Evolutionary conservation across 2,329 filamentous ascomycete genomes (phyloP), one percentile per base, ranked within the genome.

Genomic region (Lasiodiplodia gonubiensis): DNA sequence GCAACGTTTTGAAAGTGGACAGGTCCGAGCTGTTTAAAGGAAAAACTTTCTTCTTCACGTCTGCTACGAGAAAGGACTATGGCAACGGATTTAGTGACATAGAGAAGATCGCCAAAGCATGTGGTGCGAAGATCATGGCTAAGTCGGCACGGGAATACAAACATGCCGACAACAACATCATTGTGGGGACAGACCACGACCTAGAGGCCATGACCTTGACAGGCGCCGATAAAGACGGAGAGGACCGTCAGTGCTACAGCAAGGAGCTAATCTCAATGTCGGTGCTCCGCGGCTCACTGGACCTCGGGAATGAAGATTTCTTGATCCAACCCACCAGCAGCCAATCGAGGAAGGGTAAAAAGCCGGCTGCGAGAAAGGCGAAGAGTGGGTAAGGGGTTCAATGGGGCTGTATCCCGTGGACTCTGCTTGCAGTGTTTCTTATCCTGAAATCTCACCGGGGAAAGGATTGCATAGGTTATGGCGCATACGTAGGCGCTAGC

Each of bases 11-110:
- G 11, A 76, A 74, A 30, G 68, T 70, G 5, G 70, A 76, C 42
- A 75, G 81, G 2, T 75, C 78, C 52, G 81, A 82, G 66, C 80
- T 86, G 0, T 86, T 88, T 72, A 68, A 76, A 1, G 81, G 81
- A 68, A 83, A 81, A 70, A 81, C 78, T 7, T 75, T 86, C 30
- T 86, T 83, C 71, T 80, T 85, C 72, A 85, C 84, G 0, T 76
- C 76, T 11, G 72, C 76, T 2, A 73, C 82, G 18, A 76, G 76
- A 46, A 72, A 71, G 23, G 71, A 73, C 4, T 76, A 77, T 67
- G 67, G 69, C 33, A 70, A 63, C 3, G 73, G 73, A 2, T 83
- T 80, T 69, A 66, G 70, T 1, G 78, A 80, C n/a, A 75, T 84
- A 5, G 73, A 78, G 39, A 70, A 75, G 4, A 74, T 84, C 0